Conservation (phyloP, 768 basidiomycete genomes). For the Exidia glandulosa region DNA sequence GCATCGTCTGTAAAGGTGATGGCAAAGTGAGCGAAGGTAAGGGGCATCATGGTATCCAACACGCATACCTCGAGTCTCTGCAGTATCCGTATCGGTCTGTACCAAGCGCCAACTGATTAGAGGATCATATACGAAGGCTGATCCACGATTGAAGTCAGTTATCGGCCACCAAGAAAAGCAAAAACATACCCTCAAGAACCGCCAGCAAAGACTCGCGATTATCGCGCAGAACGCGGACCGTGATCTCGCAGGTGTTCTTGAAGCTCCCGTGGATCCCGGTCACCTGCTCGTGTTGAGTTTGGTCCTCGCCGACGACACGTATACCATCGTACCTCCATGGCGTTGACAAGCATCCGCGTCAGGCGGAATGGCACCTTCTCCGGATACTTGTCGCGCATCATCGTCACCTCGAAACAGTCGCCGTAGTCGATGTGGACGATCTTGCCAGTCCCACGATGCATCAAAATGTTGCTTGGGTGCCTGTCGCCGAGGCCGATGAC, state of each 20-base stretch:
- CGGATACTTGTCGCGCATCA: conserved; percentile 97
- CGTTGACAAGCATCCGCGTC: conserved; percentile 96
- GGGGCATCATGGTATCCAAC: conserved; percentile 3
- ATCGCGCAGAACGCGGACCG: conserved; percentile 92
- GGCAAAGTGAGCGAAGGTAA: background rate
- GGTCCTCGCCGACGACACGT: background rate
- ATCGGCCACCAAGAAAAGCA: background rate
- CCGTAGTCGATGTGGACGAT: conserved; percentile 97
- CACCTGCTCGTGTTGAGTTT: conserved; percentile 43
- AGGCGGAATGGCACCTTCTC: conserved; percentile 97
- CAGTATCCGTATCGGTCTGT: conserved; percentile 68
- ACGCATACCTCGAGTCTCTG: conserved; percentile 40
- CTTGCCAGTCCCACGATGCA: conserved; percentile 85
- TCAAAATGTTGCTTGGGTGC: conserved; percentile 89
- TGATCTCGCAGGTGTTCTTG: conserved; percentile 89
- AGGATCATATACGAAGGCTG: conserved; percentile 90
- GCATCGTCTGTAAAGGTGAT: conserved; percentile 24
- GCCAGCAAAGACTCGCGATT: conserved; percentile 99
- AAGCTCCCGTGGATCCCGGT: conserved; percentile 98
- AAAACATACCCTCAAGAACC: conserved; percentile 59
- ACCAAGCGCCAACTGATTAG: conserved; percentile 94
- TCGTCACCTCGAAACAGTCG: conserved; percentile 97
- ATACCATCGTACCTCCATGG: conserved; percentile 75
- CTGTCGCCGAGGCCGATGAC: conserved; percentile 96
- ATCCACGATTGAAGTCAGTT: background rate